Conservation (phyloP, 1,284 basidiomycete species). For the Phylloboletellus chloephorus region DNA sequence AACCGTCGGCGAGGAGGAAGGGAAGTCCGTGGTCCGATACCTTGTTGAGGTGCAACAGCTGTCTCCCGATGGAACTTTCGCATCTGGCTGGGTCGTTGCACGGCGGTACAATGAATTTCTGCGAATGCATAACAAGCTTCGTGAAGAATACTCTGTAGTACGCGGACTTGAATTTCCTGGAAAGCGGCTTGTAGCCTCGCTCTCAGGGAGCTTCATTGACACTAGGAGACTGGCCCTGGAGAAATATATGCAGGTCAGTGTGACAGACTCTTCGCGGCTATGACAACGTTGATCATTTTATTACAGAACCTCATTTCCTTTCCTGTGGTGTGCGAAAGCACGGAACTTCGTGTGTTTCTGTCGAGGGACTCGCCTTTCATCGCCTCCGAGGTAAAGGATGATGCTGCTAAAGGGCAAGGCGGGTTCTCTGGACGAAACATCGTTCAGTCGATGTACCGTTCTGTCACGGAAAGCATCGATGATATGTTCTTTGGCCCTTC, state of each 20-base stretch:
- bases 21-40: slow-evolving; percentile 87
- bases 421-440: slow-evolving; percentile 66
- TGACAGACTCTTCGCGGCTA: slow-evolving; percentile 16
- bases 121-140: slow-evolving; percentile 79
- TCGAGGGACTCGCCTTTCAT: slow-evolving; percentile 81
- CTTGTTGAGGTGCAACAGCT: slow-evolving; percentile 89
- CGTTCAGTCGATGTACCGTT: slow-evolving; percentile 80
- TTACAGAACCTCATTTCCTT: slow-evolving; percentile 67
- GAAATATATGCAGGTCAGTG: slow-evolving; percentile 77
- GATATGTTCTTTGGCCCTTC: slow-evolving; percentile 91
- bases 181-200: slow-evolving; percentile 79
- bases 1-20: slow-evolving; percentile 72
- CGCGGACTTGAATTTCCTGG: slow-evolving; percentile 81
- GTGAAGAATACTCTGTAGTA: slow-evolving; percentile 65
- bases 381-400: slow-evolving; percentile 44
- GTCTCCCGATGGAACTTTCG: slow-evolving; percentile 65
- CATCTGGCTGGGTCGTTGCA: slow-evolving; percentile 87
- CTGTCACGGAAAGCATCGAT: slow-evolving; percentile 87
- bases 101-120: slow-evolving; percentile 93
- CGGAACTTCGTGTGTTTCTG: slow-evolving; percentile 80
- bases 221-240: slow-evolving; percentile 75
- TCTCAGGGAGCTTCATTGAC: slow-evolving; percentile 83
- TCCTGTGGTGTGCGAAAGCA: slow-evolving; percentile 74
- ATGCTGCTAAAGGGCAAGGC: slow-evolving; percentile 36
- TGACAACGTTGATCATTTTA: slow-evolving; percentile 3